Conservation (phyloP, 202 grass and related monocot species). For the Elaeis oleifera region DNA sequence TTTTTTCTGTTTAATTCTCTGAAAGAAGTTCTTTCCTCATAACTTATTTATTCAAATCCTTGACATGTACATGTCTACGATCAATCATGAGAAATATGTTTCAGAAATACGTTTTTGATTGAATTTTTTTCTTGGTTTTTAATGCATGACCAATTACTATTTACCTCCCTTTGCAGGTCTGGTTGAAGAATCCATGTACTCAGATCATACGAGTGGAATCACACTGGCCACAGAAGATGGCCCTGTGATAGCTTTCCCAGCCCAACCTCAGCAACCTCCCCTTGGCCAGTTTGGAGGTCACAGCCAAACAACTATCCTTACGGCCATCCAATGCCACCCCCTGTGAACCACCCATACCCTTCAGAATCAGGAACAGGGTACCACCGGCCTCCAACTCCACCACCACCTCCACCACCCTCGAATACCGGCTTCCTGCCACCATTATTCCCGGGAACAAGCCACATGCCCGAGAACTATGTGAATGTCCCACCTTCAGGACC, state of each 20-base stretch:
- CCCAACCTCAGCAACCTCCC: constrained; percentile 6
- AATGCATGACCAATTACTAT: neutral
- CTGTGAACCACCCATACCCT: constrained; percentile 8
- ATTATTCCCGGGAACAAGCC: constrained; percentile 24
- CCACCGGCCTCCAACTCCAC: constrained; percentile 21
- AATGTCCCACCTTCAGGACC: constrained; percentile 36
- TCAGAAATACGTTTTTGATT: too few species aligned
- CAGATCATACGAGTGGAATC: constrained; percentile 47
- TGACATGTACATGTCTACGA: too few species aligned
- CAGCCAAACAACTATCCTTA: constrained; percentile 20
- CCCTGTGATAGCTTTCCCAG: constrained; percentile 53
- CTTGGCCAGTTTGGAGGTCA: constrained; percentile 16
- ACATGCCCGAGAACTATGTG: constrained; percentile 53
- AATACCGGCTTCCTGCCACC: constrained; percentile 38
- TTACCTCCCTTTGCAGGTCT: constrained; percentile 35
- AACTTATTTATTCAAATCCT: too few species aligned
- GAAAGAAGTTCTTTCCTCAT: too few species aligned
- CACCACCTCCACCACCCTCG: constrained; percentile 34
- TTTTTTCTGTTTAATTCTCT: too few species aligned
- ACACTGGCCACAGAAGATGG: constrained; percentile 89
- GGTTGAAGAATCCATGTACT: constrained; percentile 37
- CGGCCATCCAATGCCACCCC: constrained; percentile 9
- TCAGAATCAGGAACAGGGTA: constrained; percentile 26
- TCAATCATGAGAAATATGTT: too few species aligned
- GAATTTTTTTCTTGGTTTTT: too few species aligned